Base-by-base conservation (phyloP, 176 grass and related monocot genomes). In the Oryza rufipogon region DNA sequence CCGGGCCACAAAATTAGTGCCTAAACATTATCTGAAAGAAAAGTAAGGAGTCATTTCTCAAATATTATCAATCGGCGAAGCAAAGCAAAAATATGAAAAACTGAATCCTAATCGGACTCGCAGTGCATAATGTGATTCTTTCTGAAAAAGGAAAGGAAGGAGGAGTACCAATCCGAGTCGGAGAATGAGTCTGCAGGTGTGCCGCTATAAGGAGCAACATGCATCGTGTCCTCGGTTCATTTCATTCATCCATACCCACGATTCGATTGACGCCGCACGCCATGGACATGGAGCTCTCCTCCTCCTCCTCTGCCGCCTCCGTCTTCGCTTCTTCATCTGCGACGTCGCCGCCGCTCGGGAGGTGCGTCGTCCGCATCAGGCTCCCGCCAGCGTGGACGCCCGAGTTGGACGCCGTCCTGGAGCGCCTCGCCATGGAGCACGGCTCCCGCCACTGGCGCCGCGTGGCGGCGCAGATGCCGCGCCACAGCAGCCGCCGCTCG, bases 361-460 rank as follows among this genome's bases (percentile, higher is more conserved):
- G n/a, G 78, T 3, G 7, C 11, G 26, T 80, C 64, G 23, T 70
- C 17, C 46, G 66, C 65, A n/a, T 80, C 45, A 38, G 30, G 65
- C 28, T 44, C 4, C 45, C 78, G 14, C 17, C 64, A 28, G 61
- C 16, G 64, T 80, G 78, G 66, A 39, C 78, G 15, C 28, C 78
- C 25, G 15, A 33, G 45, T 65, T 70, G 65, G 78, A 80, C 65
- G 78, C 64, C 42, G 6, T 26, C 2, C 45, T 80, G 44, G 78
- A 33, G 78, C 78, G 28, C 16, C 78, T 80, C 65, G 78, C 46
- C 65, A 23, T 0, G 45, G 45, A 80, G 65, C 46, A 70, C 66
- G 64, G 78, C 9, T 36, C 1, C 65, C 78, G 65, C 45, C 78
- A n/a, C 17, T 80, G 65, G 66, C 79, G 45, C 28, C 78, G 44